These are phyloP conservation scores for Lecanicillium sp. DNA, from an alignment of 2,329 filamentous ascomycete genomes.

Conservation along the genomic window DNA sequence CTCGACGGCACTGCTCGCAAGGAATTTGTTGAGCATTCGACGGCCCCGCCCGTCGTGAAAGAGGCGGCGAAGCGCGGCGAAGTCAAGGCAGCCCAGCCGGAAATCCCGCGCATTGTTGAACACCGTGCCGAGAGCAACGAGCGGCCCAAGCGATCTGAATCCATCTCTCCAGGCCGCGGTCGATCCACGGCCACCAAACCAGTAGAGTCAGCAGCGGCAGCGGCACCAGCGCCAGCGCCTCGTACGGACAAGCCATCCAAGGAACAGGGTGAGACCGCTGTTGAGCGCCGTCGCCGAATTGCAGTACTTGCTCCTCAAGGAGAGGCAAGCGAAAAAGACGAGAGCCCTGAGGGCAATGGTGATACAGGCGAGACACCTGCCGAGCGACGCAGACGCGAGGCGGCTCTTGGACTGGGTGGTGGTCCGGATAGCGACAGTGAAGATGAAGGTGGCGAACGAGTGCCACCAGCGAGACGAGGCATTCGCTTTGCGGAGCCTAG, in stretches of 20 bases:
- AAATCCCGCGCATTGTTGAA: conserved; percentile 7
- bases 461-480: conserved; percentile 42
- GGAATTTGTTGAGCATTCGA: conserved; percentile 44
- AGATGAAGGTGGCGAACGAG: conserved; percentile 48
- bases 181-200: conserved; percentile 1
- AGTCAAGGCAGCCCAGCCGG: not conserved
- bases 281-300: conserved; percentile 59
- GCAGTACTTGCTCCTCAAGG: conserved; percentile 38
- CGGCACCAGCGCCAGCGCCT: conserved; percentile 4
- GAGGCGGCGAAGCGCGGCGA: conserved; percentile 30
- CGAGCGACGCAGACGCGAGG: conserved; percentile 64
- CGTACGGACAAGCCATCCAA: conserved; percentile 11
- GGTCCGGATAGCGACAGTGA: conserved; percentile 39
- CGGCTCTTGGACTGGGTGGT: conserved; percentile 55
- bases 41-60: conserved; percentile 39
- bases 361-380: conserved; percentile 62
- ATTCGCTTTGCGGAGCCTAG: conserved; percentile 52
- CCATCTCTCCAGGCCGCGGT: conserved; percentile 2
- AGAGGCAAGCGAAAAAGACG: conserved; percentile 26
- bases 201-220: conserved; percentile 6
- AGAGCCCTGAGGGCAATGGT: conserved; percentile 1
- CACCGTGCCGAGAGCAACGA: conserved; percentile 3
- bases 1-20: conserved; percentile 58
- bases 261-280: conserved; percentile 52
- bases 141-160: not conserved